These are phyloP conservation scores for Pseudogymnoascus sp. DNA, from an alignment of 2,329 filamentous ascomycete species.

Conservation along the genomic window DNA sequence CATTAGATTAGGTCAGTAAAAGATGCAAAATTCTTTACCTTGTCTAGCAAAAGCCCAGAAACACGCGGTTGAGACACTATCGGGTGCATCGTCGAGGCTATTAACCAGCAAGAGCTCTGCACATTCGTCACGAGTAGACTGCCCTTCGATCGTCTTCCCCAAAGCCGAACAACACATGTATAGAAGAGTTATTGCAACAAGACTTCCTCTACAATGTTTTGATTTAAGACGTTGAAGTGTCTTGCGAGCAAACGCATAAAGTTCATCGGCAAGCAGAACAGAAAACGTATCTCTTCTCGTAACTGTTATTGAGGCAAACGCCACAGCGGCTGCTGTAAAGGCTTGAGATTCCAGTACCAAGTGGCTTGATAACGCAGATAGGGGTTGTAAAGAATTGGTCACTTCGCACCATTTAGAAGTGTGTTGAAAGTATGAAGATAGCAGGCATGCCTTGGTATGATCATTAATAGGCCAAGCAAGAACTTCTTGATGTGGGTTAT, in stretches of 20 bases:
- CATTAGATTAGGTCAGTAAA: neutral
- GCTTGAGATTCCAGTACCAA: neutral
- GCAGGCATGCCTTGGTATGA: neutral
- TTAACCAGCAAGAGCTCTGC: neutral
- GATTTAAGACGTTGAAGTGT: neutral
- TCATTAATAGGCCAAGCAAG: neutral
- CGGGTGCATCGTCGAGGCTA: neutral
- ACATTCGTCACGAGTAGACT: neutral
- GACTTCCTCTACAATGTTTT: neutral
- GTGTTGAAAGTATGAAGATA: neutral
- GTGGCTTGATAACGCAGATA: neutral
- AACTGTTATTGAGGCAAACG: neutral
- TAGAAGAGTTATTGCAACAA: neutral
- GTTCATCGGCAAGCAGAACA: neutral
- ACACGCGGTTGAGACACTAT: neutral
- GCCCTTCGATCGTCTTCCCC: neutral
- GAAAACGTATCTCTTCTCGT: neutral
- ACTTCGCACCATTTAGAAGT: neutral
- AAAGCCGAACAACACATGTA: neutral
- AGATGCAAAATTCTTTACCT: neutral
- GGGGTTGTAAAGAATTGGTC: neutral
- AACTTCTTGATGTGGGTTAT: neutral
- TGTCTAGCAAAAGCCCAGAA: slow-evolving; percentile 12
- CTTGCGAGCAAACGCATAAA: neutral
- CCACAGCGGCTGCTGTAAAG: neutral